Evolutionary conservation across 108 stramenopile genomes (phyloP).

Genomic region (Phaeodactylum tricornutum): DNA sequence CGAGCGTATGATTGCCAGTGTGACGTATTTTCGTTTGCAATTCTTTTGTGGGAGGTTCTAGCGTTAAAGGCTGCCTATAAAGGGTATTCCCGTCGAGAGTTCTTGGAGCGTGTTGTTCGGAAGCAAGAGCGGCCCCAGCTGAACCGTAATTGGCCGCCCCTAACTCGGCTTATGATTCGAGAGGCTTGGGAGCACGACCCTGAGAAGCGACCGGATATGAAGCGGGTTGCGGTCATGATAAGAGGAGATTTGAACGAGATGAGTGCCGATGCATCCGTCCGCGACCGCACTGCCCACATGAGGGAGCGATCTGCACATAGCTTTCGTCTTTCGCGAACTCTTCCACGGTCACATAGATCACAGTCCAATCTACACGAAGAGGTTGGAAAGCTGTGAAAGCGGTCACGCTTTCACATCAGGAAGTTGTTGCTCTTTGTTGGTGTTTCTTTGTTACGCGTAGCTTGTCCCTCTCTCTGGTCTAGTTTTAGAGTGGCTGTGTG

Average conservation of each 20-base stretch:
- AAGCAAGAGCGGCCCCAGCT: conserved; percentile 10
- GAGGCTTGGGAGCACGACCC: conserved; percentile 32
- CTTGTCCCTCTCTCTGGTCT: too few relatives aligned
- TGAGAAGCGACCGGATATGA: conserved; percentile 21
- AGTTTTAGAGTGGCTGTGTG: too few relatives aligned
- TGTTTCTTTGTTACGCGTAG: too few relatives aligned
- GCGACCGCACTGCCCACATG: conserved; percentile 22
- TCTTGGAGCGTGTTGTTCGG: conserved; percentile 14
- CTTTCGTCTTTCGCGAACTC: too few relatives aligned
- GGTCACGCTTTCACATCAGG: too few relatives aligned
- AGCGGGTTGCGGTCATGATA: conserved; percentile 18
- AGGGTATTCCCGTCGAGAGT: conserved; percentile 13
- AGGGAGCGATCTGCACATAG: conserved; percentile 16
- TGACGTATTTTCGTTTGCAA: conserved; percentile 62
- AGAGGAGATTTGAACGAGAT: conserved; percentile 23
- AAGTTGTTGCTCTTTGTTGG: too few relatives aligned
- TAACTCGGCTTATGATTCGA: conserved; percentile 10
- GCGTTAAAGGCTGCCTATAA: conserved; percentile 17
- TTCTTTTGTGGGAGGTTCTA: conserved; percentile 51
- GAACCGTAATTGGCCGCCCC: conserved; percentile 10
- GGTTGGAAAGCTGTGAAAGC: too few relatives aligned
- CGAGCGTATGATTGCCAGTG: conserved; percentile 47
- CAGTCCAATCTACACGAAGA: too few relatives aligned
- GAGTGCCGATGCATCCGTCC: conserved; percentile 5
- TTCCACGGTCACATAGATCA: too few relatives aligned